Conservation (phyloP, 2,329 filamentous ascomycete species). For the Periconia macrospinosa region DNA sequence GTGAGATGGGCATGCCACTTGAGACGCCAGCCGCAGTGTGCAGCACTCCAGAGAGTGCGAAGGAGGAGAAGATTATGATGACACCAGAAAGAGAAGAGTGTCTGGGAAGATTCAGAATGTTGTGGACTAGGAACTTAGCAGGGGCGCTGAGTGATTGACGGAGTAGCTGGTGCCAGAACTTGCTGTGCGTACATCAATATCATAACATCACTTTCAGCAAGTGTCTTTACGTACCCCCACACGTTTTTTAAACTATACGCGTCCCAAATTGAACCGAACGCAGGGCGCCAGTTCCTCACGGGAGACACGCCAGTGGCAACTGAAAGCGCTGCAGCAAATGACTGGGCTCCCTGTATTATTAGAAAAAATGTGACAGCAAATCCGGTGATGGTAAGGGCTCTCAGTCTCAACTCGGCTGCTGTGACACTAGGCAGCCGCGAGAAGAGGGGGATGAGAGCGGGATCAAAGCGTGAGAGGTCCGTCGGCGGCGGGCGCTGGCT, state of each 20-base stretch:
- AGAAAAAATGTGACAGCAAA: slow-evolving; percentile 3
- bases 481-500: neutral
- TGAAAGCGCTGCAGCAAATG: neutral
- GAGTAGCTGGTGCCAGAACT: slow-evolving; percentile 2
- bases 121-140: neutral
- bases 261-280: neutral
- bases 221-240: neutral
- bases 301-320: neutral
- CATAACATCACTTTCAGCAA: neutral
- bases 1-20: neutral
- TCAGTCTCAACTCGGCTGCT: neutral
- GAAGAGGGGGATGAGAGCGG: neutral
- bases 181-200: neutral
- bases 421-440: neutral
- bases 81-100: no score
- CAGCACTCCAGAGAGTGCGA: slow-evolving; percentile 1
- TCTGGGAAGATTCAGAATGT: no score
- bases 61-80: neutral
- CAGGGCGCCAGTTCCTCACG: slow-evolving; percentile 1
- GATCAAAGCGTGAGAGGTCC: neutral
- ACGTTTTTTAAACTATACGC: slow-evolving; percentile 4
- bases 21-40: neutral
- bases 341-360: slow-evolving; percentile 1
- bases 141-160: neutral
- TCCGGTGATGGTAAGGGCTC: slow-evolving; percentile 1